These are phyloP conservation scores for Drosera spatulata DNA, from an alignment of 179 eudicot genomes.

Conservation along the genomic window DNA sequence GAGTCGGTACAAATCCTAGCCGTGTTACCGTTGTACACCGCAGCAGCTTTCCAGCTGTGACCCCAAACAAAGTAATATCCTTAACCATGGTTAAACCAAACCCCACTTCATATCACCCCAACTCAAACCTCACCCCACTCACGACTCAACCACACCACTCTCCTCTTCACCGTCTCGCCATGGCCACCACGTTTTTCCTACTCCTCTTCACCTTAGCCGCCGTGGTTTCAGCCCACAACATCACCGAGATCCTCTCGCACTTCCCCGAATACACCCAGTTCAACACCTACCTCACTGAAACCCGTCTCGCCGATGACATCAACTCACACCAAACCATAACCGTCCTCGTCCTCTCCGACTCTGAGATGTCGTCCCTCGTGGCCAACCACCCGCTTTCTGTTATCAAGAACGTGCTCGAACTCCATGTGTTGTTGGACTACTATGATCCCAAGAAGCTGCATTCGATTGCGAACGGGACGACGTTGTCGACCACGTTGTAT, in stretches of 20 bases:
- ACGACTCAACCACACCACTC: neutral
- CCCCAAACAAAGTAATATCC: too few species aligned
- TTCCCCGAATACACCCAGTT: conserved; percentile 41
- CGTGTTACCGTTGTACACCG: too few species aligned
- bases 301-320: conserved; percentile 77
- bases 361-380: conserved; percentile 37
- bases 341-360: conserved; percentile 49
- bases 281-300: conserved; percentile 45
- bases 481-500: conserved; percentile 49
- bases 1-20: too few species aligned
- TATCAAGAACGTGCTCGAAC: conserved; percentile 42
- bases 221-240: conserved; percentile 44
- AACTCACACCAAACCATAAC: conserved; percentile 67
- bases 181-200: conserved; percentile 23
- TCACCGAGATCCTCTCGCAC: conserved; percentile 45
- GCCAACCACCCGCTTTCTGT: conserved; percentile 43
- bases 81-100: too few species aligned
- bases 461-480: conserved; percentile 48
- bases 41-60: too few species aligned
- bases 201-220: conserved; percentile 10
- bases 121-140: too few species aligned
- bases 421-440: conserved; percentile 74
- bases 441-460: conserved; percentile 67
- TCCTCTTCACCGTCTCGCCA: neutral
- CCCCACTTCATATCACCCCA: too few species aligned